A percentile compares a stretch with the other conserved stretches of the same genome.
phyloP scores from a whole-genome alignment of 768 basidiomycete species.

The Panus rudis region DNA sequence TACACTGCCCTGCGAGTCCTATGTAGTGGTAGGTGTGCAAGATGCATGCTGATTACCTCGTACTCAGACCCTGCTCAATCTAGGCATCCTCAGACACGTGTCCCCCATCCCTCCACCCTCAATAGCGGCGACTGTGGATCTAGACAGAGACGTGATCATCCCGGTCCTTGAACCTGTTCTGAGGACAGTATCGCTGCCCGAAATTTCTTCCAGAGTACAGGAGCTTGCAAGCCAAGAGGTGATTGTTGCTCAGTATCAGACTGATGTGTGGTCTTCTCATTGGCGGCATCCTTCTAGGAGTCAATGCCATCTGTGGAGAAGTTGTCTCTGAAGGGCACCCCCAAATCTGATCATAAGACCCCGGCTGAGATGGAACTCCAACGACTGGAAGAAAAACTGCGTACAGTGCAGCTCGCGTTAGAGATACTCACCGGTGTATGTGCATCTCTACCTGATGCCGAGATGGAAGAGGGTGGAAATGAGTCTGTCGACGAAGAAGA shows the following conservation, averaged over 20 bases:
- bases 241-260: conserved; percentile 11
- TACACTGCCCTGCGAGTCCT: conserved; percentile 53
- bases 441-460: conserved; percentile 78
- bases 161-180: conserved; percentile 66
- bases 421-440: conserved; percentile 87
- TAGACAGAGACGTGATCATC: conserved; percentile 66
- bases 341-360: conserved; percentile 74
- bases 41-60: neutral
- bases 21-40: conserved; percentile 53
- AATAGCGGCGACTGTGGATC: conserved; percentile 50
- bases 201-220: conserved; percentile 42
- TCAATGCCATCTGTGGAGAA: conserved; percentile 48
- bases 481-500: conserved; percentile 22
- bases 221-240: conserved; percentile 49
- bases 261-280: neutral
- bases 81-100: conserved; percentile 74
- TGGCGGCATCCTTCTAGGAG: conserved; percentile 25
- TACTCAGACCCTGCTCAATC: no score
- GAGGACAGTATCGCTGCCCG: conserved; percentile 47
- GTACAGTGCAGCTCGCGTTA: conserved; percentile 74
- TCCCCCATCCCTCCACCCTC: conserved; percentile 69
- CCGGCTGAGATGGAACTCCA: conserved; percentile 65
- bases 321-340: conserved; percentile 53
- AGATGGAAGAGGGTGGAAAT: conserved; percentile 13
- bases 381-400: conserved; percentile 59